Base-by-base conservation (phyloP, 768 basidiomycete species). In the Sporobolomyces roseus region DNA sequence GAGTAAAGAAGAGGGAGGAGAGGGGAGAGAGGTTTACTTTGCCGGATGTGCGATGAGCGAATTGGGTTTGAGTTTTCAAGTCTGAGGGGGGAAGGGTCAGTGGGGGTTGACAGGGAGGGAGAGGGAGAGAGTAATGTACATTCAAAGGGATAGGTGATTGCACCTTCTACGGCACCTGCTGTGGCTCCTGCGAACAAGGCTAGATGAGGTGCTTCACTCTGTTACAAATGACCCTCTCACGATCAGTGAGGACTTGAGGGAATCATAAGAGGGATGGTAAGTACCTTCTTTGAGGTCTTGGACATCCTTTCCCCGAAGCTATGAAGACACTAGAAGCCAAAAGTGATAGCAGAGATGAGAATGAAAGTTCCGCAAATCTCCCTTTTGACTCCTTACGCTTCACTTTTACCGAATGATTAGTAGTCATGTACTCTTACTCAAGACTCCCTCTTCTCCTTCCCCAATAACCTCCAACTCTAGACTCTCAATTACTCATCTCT, bases 31-130 rank as follows among this genome's bases (percentile, higher is more conserved):
- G 51, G 21, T 49, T 52, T 2, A 62, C 61, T 46, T 70, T 70
- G 10, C 27, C 35, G 5, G 36, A 45, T 85, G 88, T 83, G 88
- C 89, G 49, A 51, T 63, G 58, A 4, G 88, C 85, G 72, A 97
- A 96, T 80, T 98, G 94, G 4, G 90, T 86, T 43, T 91, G 85
- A 21, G 94, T 97, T 80, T 98, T 97, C 58, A 94, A 87, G 75
- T 93, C 78, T 98, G 92, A 50, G 25, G n/a, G 25, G 8, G 8
- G n/a, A 50, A 50, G n/a, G 10, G 4, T 50, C 25, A 25, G 8
- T 7, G 5, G 25, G 8, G 49, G 8, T 5, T 9, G 27, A 27
- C n/a, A 27, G 25, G 5, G 8, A 10, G 27, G n/a, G 21, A 45
- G 21, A 29, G 48, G 25, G 27, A 2, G 16, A n/a, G 32, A 21